These are phyloP conservation scores for Parasarocladium wereldwijsianum DNA, from an alignment of 2,329 filamentous ascomycete species.

Conservation along the genomic window DNA sequence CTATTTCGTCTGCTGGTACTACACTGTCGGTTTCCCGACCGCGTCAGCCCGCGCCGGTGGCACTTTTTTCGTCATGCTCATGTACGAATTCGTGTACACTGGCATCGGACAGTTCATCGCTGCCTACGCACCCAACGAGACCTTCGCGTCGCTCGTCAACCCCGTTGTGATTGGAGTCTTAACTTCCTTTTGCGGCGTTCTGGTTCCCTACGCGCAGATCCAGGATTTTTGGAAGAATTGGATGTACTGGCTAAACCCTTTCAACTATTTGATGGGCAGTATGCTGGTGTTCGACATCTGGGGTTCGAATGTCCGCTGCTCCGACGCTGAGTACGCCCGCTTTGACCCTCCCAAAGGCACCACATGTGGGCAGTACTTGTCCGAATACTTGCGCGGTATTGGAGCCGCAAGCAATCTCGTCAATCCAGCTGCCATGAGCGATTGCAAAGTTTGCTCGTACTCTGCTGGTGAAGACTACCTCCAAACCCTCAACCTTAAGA, in stretches of 20 bases:
- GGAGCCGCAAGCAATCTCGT: constrained; percentile 35
- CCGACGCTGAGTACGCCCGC: constrained; percentile 30
- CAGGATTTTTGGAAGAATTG: constrained; percentile 53
- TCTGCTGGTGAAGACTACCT: constrained; percentile 43
- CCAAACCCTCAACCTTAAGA: constrained; percentile 38
- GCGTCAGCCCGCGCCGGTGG: constrained; percentile 31
- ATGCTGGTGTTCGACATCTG: constrained; percentile 38
- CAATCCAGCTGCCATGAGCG: constrained; percentile 41
- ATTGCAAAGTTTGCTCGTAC: constrained; percentile 49
- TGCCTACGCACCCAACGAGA: constrained; percentile 45
- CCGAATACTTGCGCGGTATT: constrained; percentile 30
- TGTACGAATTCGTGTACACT: constrained; percentile 46
- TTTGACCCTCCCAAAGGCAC: constrained; percentile 34
- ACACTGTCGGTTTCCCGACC: constrained; percentile 34
- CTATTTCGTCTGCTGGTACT: constrained; percentile 44
- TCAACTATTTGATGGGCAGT: constrained; percentile 44
- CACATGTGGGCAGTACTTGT: constrained; percentile 45
- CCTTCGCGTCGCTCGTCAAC: constrained; percentile 43
- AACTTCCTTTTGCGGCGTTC: constrained; percentile 59
- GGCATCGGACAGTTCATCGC: constrained; percentile 49
- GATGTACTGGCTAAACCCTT: constrained; percentile 42
- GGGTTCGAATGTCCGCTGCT: constrained; percentile 30
- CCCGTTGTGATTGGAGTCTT: constrained; percentile 41
- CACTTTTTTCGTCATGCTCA: constrained; percentile 38
- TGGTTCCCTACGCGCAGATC: constrained; percentile 51